Percentiles rank a stretch among this genome's conserved stretches.
These are phyloP conservation scores for Geum urbanum DNA, from an alignment of 306 rosid species.

Conservation along the genomic window DNA sequence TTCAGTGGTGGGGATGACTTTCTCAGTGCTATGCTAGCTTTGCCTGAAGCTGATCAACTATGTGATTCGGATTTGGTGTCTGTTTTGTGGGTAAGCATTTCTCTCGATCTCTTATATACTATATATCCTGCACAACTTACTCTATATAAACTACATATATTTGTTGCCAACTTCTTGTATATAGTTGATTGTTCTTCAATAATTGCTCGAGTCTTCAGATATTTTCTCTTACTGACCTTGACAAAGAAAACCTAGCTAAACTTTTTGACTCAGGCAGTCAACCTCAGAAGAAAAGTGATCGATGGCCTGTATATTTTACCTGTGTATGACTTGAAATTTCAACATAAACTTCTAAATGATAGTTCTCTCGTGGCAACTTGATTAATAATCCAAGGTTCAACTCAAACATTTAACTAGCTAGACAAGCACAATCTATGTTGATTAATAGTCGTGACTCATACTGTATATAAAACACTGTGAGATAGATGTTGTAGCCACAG, in stretches of 20 bases:
- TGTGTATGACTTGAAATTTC: not conserved
- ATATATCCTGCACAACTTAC: not conserved
- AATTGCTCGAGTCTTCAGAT: not conserved
- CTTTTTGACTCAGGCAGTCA: slow-evolving; percentile 16
- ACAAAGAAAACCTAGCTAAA: not conserved
- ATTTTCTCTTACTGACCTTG: not conserved
- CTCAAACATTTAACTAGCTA: not conserved
- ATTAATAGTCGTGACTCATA: no score
- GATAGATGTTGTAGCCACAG: not conserved
- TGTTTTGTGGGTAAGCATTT: slow-evolving; percentile 66
- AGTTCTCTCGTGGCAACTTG: not conserved
- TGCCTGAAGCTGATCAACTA: slow-evolving; percentile 58
- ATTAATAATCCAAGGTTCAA: not conserved
- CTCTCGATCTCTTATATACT: not conserved
- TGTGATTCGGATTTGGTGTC: slow-evolving; percentile 66
- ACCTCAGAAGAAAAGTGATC: slow-evolving; percentile 5
- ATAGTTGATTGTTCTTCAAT: not conserved
- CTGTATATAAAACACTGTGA: not conserved
- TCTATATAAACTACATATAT: no score
- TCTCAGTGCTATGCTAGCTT: slow-evolving; percentile 56
- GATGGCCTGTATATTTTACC: not conserved
- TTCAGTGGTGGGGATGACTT: slow-evolving; percentile 47
- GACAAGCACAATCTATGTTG: slow-evolving; percentile 6
- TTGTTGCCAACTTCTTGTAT: no score
- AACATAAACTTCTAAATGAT: not conserved